phyloP scores from a whole-genome alignment of 495 filamentous ascomycete species.

The Oleoguttula mirabilis region DNA sequence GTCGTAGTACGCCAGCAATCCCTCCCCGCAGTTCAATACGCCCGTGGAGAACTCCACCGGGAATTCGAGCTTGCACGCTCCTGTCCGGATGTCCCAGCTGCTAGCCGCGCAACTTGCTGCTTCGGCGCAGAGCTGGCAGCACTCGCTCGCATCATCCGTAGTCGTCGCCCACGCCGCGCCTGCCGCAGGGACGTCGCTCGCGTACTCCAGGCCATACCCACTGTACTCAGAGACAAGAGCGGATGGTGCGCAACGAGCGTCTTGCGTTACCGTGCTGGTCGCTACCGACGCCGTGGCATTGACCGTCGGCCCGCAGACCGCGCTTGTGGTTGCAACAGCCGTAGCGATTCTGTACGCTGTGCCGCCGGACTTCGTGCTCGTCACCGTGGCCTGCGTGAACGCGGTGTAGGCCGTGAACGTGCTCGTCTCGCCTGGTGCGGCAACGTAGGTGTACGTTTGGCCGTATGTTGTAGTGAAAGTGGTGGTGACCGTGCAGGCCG shows the following conservation, averaged over 20 bases:
- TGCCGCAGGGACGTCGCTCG: background rate
- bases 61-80: slow-evolving; percentile 9
- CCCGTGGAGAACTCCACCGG: background rate
- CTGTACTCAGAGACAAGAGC: slow-evolving; percentile 3
- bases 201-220: slow-evolving; percentile 13
- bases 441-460: slow-evolving; percentile 8
- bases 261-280: slow-evolving; percentile 5
- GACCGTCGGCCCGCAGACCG: slow-evolving; percentile 1
- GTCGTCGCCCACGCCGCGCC: slow-evolving; percentile 5
- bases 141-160: slow-evolving; percentile 2
- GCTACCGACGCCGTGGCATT: background rate
- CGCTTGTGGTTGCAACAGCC: slow-evolving; percentile 4
- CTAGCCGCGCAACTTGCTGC: slow-evolving; percentile 5
- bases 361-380: slow-evolving; percentile 5
- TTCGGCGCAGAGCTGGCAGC: slow-evolving; percentile 17
- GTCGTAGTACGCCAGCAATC: slow-evolving; percentile 6
- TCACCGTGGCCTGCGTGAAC: slow-evolving; percentile 7
- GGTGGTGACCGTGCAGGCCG: no score
- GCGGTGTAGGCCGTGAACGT: slow-evolving; percentile 15
- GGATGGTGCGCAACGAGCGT: slow-evolving; percentile 11
- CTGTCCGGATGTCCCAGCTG: slow-evolving; percentile 12
- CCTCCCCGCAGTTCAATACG: slow-evolving; percentile 7
- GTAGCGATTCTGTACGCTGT: slow-evolving; percentile 12
- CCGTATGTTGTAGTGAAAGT: slow-evolving; percentile 16
- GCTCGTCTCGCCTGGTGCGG: slow-evolving; percentile 6